Percentiles rank a stretch among this genome's conserved stretches.
These are phyloP conservation scores for Schizophyllum amplum DNA, from an alignment of 1,284 basidiomycete species.

Conservation along the genomic window DNA sequence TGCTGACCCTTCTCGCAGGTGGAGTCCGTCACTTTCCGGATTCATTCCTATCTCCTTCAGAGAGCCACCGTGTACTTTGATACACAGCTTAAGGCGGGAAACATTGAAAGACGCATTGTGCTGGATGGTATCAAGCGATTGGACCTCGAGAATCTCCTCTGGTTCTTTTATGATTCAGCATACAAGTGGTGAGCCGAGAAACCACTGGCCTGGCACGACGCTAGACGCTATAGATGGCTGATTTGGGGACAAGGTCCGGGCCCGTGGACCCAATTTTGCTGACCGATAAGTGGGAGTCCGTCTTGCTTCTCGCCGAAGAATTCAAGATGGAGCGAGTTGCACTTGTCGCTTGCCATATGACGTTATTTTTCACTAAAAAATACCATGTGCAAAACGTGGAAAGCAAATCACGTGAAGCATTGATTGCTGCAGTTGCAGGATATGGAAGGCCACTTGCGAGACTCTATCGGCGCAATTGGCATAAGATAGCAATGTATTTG, in stretches of 20 bases:
- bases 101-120: constrained; percentile 39
- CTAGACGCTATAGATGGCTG: neutral
- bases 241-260: neutral
- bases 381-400: too few species aligned
- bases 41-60: neutral
- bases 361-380: too few species aligned
- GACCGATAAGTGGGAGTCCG: neutral
- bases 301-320: neutral
- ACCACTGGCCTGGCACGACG: neutral
- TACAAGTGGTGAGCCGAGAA: neutral
- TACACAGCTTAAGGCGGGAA: neutral
- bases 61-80: neutral
- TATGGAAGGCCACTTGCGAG: too few species aligned
- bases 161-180: constrained; percentile 48
- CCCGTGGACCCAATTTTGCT: neutral
- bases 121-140: constrained; percentile 37
- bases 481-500: too few species aligned
- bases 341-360: neutral
- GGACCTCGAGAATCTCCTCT: constrained; percentile 52
- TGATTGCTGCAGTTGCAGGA: too few species aligned
- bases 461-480: too few species aligned
- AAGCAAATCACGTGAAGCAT: too few species aligned
- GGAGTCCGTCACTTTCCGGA: neutral
- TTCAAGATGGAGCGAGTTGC: neutral
- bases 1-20: too few species aligned